These are phyloP conservation scores for Heliamphora exappendiculata DNA, from an alignment of 148 eudicot genomes.

Conservation along the genomic window DNA sequence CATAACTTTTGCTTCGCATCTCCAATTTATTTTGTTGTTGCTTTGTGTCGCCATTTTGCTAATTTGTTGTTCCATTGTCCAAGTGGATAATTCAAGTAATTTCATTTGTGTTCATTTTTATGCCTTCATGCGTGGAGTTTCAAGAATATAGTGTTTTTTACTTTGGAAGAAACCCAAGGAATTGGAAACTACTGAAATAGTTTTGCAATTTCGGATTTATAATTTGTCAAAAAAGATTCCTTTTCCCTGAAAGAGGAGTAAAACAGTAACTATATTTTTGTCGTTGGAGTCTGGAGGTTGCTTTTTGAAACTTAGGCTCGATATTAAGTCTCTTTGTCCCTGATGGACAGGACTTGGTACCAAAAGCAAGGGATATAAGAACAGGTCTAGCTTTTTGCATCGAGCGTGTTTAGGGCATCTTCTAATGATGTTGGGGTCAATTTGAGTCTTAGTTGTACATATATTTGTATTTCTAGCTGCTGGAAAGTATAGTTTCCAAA, in stretches of 20 bases:
- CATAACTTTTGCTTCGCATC: conserved; percentile 2
- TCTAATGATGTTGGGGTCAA: background rate
- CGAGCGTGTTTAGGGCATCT: background rate
- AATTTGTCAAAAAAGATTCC: background rate
- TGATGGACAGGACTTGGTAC: background rate
- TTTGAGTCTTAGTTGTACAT: background rate
- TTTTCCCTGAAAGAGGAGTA: background rate
- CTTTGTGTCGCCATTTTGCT: background rate
- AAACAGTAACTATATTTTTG: background rate
- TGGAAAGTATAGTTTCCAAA: too few relatives aligned
- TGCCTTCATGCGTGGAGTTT: background rate
- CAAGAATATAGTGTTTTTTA: background rate
- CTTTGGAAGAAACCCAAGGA: background rate
- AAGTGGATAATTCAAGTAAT: background rate
- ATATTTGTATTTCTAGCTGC: too few relatives aligned
- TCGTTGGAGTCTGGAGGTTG: background rate
- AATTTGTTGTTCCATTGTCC: background rate
- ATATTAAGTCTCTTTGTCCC: background rate
- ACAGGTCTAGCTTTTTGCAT: background rate
- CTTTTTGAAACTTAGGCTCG: background rate
- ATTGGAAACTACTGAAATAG: background rate
- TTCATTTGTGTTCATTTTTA: background rate
- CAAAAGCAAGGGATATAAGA: background rate
- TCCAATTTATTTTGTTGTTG: too few relatives aligned
- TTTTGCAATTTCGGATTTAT: background rate